Evolutionary conservation across 1,284 basidiomycete species (phyloP), one percentile per base, ranked within the genome.

Genomic region (Kalmanozyma brasiliensis): DNA sequence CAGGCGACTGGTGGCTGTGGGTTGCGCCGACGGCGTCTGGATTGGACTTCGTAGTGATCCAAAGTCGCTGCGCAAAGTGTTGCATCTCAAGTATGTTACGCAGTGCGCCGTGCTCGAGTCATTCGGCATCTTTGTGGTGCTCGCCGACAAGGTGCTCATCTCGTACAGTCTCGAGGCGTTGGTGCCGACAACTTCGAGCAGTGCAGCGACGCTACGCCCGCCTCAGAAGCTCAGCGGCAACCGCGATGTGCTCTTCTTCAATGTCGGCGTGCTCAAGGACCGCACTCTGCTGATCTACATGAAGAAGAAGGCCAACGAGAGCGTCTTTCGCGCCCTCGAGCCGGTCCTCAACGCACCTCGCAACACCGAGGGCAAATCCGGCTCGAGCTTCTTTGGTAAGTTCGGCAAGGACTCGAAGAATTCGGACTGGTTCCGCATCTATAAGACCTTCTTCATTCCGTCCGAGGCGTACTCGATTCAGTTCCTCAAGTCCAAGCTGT

Each of bases 1-100:
- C 5, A 88, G 92, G 38, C 87, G 88, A 2, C 85, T 98, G 16
- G 90, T 97, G 17, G 93, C 94, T 0, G 89, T 97, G 70, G 94
- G 94, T 19, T 96, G 94, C 82, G 89, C 91, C 0, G 93, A 97
- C 77, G 95, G 95, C 33, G 92, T 98, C 2, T 98, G 93, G 92
- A 95, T 98, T 68, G 95, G 94, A 0, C 89, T 96, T 82, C 87
- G 92, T 29, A 90, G 92, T 74, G 90, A 95, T 79, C 89, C 93
- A 0, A 84, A 86, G 80, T 94, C 93, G 6, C 87, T 96, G 83
- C 88, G 91, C 30, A 91, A 93, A 56, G 93, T 97, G 19, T 84
- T 97, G 13, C 92, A 94, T 78, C 85, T 96, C 36, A 92, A 91
- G 82, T 87, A 89, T 83, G 94, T 98, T 26, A 93, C 92, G 6